Percentiles rank a stretch among this genome's conserved stretches.
phyloP scores from a whole-genome alignment of 768 basidiomycete genomes.

The Calocera viscosa region DNA sequence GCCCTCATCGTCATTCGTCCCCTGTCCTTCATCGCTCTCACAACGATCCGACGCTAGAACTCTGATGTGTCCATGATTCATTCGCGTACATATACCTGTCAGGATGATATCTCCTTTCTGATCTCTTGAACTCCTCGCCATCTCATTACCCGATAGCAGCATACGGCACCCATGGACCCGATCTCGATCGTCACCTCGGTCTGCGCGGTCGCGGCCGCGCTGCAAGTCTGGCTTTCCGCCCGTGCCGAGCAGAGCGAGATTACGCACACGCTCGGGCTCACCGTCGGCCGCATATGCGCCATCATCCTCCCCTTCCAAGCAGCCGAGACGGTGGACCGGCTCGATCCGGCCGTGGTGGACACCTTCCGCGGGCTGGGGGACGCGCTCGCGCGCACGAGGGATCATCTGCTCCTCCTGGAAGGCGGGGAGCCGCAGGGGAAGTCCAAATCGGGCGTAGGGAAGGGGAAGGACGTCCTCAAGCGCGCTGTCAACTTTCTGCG shows the following conservation, averaged over 20 bases:
- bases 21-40: neutral
- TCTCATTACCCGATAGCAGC: too few species aligned
- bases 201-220: neutral
- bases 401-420: neutral
- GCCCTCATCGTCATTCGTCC: neutral
- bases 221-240: neutral
- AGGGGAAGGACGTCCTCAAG: neutral
- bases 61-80: too few species aligned
- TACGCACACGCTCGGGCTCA: neutral
- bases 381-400: neutral
- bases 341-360: neutral
- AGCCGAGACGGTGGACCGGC: neutral
- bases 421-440: neutral
- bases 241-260: neutral
- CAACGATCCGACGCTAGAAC: neutral
- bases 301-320: neutral
- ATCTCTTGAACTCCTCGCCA: neutral
- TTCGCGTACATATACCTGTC: neutral
- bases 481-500: neutral
- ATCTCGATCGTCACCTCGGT: neutral
- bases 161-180: slow-evolving; percentile 6
- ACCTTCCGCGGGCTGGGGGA: neutral
- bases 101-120: neutral
- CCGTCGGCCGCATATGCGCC: neutral
- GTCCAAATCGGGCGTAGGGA: neutral